A percentile compares a stretch with the other conserved stretches of the same genome.
phyloP scores from a whole-genome alignment of 139 green algal species.

The Ulvella scutata region DNA sequence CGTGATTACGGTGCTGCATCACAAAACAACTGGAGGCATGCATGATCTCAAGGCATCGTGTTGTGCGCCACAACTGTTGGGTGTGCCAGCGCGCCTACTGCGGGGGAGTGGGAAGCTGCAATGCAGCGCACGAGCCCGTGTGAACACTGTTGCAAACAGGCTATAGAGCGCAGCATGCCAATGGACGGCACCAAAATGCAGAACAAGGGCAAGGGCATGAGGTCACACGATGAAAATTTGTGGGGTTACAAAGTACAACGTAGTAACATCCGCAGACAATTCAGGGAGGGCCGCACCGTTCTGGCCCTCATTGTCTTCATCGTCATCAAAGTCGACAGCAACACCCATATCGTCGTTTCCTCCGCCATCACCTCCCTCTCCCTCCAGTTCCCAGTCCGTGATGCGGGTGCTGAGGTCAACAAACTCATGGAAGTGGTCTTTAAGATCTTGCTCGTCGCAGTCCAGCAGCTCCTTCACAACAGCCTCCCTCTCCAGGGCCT shows the following conservation, averaged over 20 bases:
- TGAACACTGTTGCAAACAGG: no score
- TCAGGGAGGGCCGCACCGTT: constrained; percentile 1
- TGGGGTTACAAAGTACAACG: not conserved
- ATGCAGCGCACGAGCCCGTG: no score
- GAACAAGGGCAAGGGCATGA: not conserved
- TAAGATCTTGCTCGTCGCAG: constrained; percentile 22
- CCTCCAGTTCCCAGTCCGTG: constrained; percentile 59
- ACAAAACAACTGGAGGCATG: no score
- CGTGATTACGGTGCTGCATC: no score
- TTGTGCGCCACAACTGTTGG: no score
- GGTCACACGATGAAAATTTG: not conserved
- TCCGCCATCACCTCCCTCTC: constrained; percentile 19
- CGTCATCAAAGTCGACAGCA: constrained; percentile 66
- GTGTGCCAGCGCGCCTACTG: no score
- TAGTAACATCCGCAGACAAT: not conserved
- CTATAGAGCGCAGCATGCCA: constrained; percentile 36
- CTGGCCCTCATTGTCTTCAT: constrained; percentile 22
- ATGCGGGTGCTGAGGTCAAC: constrained; percentile 82
- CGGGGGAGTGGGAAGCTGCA: no score
- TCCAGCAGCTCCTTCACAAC: constrained; percentile 61
- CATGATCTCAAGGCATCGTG: no score
- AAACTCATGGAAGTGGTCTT: constrained; percentile 75
- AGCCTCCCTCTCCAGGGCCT: not conserved
- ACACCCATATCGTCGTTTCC: constrained; percentile 79
- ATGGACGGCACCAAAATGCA: constrained; percentile 33